Evolutionary conservation across 768 basidiomycete species (phyloP).

Genomic region (Lactarius quietus): DNA sequence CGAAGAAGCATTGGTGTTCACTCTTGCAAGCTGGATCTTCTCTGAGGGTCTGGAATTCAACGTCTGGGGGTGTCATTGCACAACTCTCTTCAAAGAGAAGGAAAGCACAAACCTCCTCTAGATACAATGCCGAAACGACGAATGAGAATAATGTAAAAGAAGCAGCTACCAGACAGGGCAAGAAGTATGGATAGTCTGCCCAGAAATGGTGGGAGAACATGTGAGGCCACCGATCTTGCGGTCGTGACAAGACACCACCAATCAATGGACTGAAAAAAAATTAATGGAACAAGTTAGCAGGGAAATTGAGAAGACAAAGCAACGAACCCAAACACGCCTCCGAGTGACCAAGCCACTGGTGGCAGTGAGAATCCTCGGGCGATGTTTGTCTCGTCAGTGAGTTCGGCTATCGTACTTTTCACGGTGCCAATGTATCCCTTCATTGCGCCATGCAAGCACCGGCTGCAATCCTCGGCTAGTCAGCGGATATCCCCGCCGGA

Average conservation of each 20-base stretch:
- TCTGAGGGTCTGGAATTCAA: not conserved
- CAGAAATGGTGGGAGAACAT: slow-evolving; percentile 26
- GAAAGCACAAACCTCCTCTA: slow-evolving; percentile 2
- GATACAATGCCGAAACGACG: not conserved
- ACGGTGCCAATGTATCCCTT: not conserved
- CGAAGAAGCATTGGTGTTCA: not conserved
- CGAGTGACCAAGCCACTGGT: not conserved
- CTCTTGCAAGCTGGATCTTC: not conserved
- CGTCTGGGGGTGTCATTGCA: not conserved
- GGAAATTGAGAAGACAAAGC: not conserved
- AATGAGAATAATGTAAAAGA: not conserved
- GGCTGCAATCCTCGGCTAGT: not conserved
- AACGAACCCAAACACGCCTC: not conserved
- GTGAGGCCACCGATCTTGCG: slow-evolving; percentile 23
- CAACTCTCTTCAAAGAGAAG: not conserved
- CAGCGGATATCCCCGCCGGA: not conserved
- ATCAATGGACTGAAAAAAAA: slow-evolving; percentile 23
- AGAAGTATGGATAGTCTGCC: slow-evolving; percentile 28
- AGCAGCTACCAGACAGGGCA: slow-evolving; percentile 22
- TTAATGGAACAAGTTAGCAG: not conserved
- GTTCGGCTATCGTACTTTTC: not conserved
- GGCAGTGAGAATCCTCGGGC: not conserved
- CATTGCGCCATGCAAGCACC: not conserved
- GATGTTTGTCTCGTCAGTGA: not conserved
- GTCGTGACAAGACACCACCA: slow-evolving; percentile 27